Evolutionary conservation across 441 rosid genomes (phyloP), one percentile per base, ranked within the genome.

Genomic region (Kokia cookei): DNA sequence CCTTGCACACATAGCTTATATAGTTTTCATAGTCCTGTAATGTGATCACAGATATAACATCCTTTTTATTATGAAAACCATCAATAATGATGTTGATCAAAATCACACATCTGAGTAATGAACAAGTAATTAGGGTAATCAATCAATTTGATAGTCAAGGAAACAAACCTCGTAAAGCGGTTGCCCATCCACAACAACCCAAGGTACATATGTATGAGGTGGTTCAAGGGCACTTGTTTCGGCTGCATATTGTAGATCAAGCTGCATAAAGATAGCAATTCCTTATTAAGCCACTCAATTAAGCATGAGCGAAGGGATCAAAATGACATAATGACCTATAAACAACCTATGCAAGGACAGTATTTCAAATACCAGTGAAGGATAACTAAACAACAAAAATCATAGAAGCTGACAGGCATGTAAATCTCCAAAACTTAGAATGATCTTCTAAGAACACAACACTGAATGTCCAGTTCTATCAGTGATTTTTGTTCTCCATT

Each of bases 171-270:
- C 98, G 35, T 91, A 93, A 76, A 95, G 93, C 42, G 99, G 98
- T 77, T 86, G 87, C 47, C 96, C 98, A 84, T 95, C 80, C 67
- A 95, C 98, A 57, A 90, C 93, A 7, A 93, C 97, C 98, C 99
- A 95, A 2, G 99, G 98, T 66, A 95, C 99, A 48, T 90, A 95
- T 48, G 74, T 50, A 79, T 95, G 97, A 73, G 98, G 93, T 45
- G 98, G 98, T 78, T 85, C 75, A 51, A 93, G 96, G 27, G 90
- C 85, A 77, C 75, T 77, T 14, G 99, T 95, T 84, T 93, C 99
- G 27, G 87, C 89, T 15, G 90, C 99, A 82, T 90, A 93, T 75
- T 82, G 61, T 71, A 95, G 76, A 75, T 88, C 92, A 77, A 95
- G 96, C 99, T 93, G 93, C 87, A 83, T 17, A 75, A 58, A 76